These are phyloP conservation scores for Aspergillus avenaceus DNA, from an alignment of 495 filamentous ascomycete genomes.

Conservation along the genomic window DNA sequence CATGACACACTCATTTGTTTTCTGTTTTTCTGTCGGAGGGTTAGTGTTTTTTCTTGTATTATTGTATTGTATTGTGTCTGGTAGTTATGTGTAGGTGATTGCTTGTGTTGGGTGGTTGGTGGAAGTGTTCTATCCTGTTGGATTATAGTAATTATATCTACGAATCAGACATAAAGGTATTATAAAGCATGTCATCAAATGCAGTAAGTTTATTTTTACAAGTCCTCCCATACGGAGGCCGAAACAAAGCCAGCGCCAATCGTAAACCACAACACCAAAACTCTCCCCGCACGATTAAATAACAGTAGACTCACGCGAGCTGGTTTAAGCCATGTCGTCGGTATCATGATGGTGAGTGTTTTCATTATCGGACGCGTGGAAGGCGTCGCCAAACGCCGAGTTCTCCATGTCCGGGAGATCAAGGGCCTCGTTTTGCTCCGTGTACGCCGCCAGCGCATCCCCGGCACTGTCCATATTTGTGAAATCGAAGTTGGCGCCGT, in stretches of 20 bases:
- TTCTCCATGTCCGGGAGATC: slow-evolving; percentile 52
- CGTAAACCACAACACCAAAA: slow-evolving; percentile 12
- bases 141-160: no score
- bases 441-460: slow-evolving; percentile 58
- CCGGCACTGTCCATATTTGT: slow-evolving; percentile 59
- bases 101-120: no score
- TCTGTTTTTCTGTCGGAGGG: no score
- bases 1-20: no score
- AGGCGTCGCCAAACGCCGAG: slow-evolving; percentile 60
- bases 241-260: neutral
- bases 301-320: slow-evolving; percentile 12
- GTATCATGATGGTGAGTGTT: slow-evolving; percentile 40
- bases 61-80: no score
- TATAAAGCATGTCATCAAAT: no score
- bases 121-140: no score
- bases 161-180: no score
- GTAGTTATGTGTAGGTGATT: no score
- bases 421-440: slow-evolving; percentile 47
- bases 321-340: slow-evolving; percentile 37
- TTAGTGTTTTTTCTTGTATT: no score
- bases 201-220: slow-evolving; percentile 1
- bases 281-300: slow-evolving; percentile 13
- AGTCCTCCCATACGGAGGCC: neutral
- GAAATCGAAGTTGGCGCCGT: slow-evolving; percentile 49
- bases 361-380: slow-evolving; percentile 55